phyloP scores from a whole-genome alignment of 75 land plant species.

The Cunninghamia lanceolata region DNA sequence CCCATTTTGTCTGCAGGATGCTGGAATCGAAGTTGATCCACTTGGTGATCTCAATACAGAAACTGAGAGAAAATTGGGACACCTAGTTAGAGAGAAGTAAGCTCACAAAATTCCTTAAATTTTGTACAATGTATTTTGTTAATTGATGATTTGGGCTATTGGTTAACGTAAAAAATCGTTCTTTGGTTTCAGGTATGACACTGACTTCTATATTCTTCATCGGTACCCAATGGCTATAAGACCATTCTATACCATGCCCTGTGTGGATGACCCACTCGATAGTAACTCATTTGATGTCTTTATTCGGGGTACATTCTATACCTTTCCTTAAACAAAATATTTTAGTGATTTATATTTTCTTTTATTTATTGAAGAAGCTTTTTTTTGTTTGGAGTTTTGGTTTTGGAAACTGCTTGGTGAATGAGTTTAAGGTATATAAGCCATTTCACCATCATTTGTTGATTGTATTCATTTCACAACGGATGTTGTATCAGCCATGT shows the following conservation, averaged over 20 bases:
- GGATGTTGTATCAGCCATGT: not conserved
- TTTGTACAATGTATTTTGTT: not conserved
- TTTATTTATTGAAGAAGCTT: not conserved
- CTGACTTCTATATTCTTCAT: constrained; percentile 91
- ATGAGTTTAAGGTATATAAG: not conserved
- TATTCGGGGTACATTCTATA: constrained; percentile 64
- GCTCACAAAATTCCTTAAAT: not conserved
- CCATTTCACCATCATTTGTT: not conserved
- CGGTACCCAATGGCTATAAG: constrained; percentile 92
- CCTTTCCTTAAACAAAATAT: not conserved
- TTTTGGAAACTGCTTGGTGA: not conserved
- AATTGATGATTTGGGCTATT: not conserved
- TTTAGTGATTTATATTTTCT: not conserved
- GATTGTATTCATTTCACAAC: not conserved
- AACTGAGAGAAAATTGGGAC: constrained; percentile 78
- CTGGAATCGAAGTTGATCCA: constrained; percentile 83
- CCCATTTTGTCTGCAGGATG: constrained; percentile 48
- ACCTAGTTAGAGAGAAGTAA: constrained; percentile 79
- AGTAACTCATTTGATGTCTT: constrained; percentile 97
- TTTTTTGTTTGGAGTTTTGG: not conserved
- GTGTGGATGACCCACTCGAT: constrained; percentile 57
- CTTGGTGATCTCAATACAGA: constrained; percentile 86
- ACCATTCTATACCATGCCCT: constrained; percentile 96
- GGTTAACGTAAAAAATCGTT: not conserved
- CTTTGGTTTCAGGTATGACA: constrained; percentile 59